Evolutionary conservation across 2,329 filamentous ascomycete genomes (phyloP), one percentile per base, ranked within the genome.

Genomic region (Diaporthe sp.): DNA sequence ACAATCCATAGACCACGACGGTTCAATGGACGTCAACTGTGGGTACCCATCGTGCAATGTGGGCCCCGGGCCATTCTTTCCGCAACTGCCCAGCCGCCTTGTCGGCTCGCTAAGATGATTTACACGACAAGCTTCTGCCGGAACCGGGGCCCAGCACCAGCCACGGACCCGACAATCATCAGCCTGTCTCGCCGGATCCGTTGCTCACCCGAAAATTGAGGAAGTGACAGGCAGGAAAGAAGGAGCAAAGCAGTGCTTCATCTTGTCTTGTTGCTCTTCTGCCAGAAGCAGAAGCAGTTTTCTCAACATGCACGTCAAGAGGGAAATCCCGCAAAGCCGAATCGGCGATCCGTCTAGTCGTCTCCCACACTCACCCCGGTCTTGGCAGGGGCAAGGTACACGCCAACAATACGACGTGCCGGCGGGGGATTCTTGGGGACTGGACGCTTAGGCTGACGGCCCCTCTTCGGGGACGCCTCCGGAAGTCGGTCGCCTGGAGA

Each of bases 101-200:
- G 17, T n/a, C 71, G 71, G 61, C 61, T 73, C 61, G 71, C 71
- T 50, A 71, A 33, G 25, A 60, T 19, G 19, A 28, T 28, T 73
- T 25, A 40, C 60, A 64, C 45, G n/a, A 72, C 58, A 68, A 72
- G 70, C 70, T 72, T 72, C 47, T 72, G 55, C 13, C 70, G 19
- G 35, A 38, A 52, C 47, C 70, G 30, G 60, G 25, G 42, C 60
- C 60, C 28, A n/a, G 60, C 25, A 13, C 25, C 58, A 64, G 38
- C 38, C 40, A 19, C 25, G 38, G n/a, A 42, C 69, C 28, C 30
- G 54, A 25, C 28, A 13, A 17, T 35, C 22, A 28, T 25, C 9
- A 38, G 33, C 35, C 28, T 33, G n/a, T n/a, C 40, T 25, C 33
- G 45, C 58, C 69, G 50, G 47, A 72, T 66, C 30, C 55, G 55